A percentile compares a stretch with the other conserved stretches of the same genome.
Conservation (phyloP, 129 eudicot species). For the Calendula officinalis region DNA sequence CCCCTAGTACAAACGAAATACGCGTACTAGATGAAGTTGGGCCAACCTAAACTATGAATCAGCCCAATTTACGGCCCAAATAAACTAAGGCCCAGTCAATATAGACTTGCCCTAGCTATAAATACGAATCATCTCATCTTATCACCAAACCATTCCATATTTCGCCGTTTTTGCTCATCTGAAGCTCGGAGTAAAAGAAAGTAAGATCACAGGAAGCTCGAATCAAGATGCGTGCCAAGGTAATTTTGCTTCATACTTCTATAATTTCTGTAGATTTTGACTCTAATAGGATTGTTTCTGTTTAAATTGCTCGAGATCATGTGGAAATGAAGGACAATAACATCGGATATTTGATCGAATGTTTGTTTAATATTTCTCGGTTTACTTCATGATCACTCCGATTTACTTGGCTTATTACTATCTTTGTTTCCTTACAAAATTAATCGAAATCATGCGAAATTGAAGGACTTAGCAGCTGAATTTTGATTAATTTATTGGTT, state of each 20-base stretch:
- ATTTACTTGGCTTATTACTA: too few relatives aligned
- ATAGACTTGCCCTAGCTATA: slow-evolving; percentile 32
- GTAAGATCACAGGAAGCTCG: background rate
- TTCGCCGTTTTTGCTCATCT: background rate
- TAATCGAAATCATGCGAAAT: too few relatives aligned
- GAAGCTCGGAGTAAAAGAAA: background rate
- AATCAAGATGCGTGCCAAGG: slow-evolving; percentile 48
- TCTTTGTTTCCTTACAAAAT: too few relatives aligned
- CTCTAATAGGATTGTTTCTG: background rate
- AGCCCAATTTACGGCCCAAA: background rate
- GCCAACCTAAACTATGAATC: background rate
- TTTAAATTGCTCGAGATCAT: background rate
- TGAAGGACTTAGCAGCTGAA: too few relatives aligned
- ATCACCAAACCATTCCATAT: background rate
- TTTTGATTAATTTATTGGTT: too few relatives aligned
- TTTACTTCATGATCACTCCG: too few relatives aligned
- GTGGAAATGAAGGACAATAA: too few relatives aligned
- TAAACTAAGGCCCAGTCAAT: slow-evolving; percentile 1
- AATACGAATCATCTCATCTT: background rate
- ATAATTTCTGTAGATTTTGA: background rate
- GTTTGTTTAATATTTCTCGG: too few relatives aligned
- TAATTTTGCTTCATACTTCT: background rate
- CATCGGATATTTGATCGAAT: too few relatives aligned
- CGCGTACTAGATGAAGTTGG: too few relatives aligned
- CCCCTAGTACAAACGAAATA: too few relatives aligned